Evolutionary conservation across 495 filamentous ascomycete species (phyloP).

Genomic region (Annulohypoxylon nitens): DNA sequence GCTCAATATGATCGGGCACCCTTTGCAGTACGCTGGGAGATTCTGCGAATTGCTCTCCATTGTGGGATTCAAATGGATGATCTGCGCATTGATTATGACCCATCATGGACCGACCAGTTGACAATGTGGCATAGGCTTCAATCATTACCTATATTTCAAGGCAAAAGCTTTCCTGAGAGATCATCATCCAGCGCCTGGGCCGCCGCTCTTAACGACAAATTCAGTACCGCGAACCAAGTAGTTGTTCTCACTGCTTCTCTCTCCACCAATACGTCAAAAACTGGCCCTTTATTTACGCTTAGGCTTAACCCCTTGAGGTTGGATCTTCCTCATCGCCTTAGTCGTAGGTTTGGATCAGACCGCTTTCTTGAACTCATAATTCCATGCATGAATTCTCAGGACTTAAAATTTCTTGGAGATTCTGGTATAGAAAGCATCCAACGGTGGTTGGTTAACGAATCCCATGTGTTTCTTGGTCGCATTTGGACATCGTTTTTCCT

Average conservation of each 20-base stretch:
- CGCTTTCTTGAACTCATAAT: constrained; percentile 61
- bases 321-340: constrained; percentile 58
- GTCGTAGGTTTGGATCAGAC: constrained; percentile 62
- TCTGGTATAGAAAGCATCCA: constrained; percentile 54
- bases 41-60: constrained; percentile 59
- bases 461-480: constrained; percentile 59
- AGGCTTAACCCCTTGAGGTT: constrained; percentile 56
- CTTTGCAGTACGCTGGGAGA: constrained; percentile 61
- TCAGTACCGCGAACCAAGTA: constrained; percentile 48
- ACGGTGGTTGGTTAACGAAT: constrained; percentile 54
- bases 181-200: constrained; percentile 55
- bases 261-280: constrained; percentile 49
- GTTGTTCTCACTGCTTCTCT: constrained; percentile 55
- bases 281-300: constrained; percentile 55
- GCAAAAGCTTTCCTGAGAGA: constrained; percentile 58
- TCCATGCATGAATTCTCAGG: constrained; percentile 48
- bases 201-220: constrained; percentile 51
- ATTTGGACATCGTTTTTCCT: constrained; percentile 62
- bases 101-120: constrained; percentile 51
- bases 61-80: constrained; percentile 55
- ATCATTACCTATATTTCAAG: constrained; percentile 50
- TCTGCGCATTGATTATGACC: constrained; percentile 52
- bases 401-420: constrained; percentile 43
- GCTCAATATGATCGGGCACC: constrained; percentile 54
- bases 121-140: constrained; percentile 55